Evolutionary conservation across 2,329 filamentous ascomycete species (phyloP).

Genomic region (Cercospora sp.): DNA sequence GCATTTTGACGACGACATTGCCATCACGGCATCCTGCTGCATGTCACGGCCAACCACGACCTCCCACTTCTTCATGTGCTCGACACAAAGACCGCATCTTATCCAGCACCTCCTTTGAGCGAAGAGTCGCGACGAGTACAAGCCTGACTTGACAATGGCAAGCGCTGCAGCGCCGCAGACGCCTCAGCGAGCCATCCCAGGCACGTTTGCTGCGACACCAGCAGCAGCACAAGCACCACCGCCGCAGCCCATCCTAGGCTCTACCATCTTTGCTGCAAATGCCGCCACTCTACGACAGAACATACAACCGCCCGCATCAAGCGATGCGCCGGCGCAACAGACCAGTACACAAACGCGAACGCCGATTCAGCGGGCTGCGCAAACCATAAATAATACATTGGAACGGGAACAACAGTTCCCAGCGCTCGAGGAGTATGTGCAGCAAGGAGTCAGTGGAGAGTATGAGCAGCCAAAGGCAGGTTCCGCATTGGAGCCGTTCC

Average conservation of each 20-base stretch:
- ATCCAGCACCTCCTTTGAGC: not conserved
- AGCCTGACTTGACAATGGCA: slow-evolving; percentile 29
- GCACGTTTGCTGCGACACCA: slow-evolving; percentile 74
- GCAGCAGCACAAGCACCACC: slow-evolving; percentile 44
- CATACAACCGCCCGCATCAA: slow-evolving; percentile 24
- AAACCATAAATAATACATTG: slow-evolving; percentile 78
- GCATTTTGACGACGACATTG: not conserved
- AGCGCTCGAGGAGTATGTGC: slow-evolving; percentile 84
- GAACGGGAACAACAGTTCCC: slow-evolving; percentile 77
- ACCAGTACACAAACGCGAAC: slow-evolving; percentile 18
- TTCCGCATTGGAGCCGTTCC: slow-evolving; percentile 81
- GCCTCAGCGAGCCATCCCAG: slow-evolving; percentile 70
- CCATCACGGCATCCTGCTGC: slow-evolving; percentile 2
- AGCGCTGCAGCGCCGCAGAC: slow-evolving; percentile 46
- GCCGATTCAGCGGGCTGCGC: slow-evolving; percentile 76
- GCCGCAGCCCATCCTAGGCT: slow-evolving; percentile 12
- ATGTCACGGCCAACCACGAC: slow-evolving; percentile 14
- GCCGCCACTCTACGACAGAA: slow-evolving; percentile 34
- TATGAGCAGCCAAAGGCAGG: slow-evolving; percentile 71
- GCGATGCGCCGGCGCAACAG: slow-evolving; percentile 18
- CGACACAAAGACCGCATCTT: not conserved
- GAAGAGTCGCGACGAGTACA: not conserved
- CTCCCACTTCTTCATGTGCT: slow-evolving; percentile 2
- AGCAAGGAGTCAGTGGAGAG: slow-evolving; percentile 81
- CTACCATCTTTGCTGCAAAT: slow-evolving; percentile 38